Conservation (phyloP, 768 basidiomycete genomes). For the Leccinum subgranulosum region DNA sequence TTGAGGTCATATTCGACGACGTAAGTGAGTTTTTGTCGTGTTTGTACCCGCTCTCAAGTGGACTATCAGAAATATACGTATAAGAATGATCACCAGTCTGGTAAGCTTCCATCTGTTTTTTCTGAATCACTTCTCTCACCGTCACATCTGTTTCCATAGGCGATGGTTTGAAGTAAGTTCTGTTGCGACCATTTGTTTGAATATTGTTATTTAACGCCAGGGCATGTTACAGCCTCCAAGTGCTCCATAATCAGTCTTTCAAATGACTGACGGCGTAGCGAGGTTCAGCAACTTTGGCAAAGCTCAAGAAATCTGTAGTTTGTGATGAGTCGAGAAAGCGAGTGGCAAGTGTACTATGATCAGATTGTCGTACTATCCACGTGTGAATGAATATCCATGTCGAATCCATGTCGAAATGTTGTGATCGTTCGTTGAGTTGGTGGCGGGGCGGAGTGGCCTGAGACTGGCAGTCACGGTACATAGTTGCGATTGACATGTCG, state of each 20-base stretch:
- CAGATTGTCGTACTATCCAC: background rate
- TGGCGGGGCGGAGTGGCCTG: too few species aligned
- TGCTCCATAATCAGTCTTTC: background rate
- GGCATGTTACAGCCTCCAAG: background rate
- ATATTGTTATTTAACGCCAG: background rate
- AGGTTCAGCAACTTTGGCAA: background rate
- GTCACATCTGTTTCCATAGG: too few species aligned
- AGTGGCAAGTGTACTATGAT: background rate
- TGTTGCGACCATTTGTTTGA: background rate
- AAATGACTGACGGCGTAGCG: background rate
- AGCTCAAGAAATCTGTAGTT: background rate
- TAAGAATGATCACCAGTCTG: background rate
- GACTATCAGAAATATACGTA: background rate
- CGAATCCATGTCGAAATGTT: background rate
- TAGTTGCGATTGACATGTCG: too few species aligned
- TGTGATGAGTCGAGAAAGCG: background rate
- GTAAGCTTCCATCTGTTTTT: background rate
- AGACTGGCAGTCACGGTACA: too few species aligned
- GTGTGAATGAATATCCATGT: background rate
- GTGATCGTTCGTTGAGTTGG: too few species aligned
- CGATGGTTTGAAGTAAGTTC: background rate
- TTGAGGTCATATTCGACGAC: background rate
- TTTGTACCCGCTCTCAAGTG: background rate
- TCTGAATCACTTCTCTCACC: background rate
- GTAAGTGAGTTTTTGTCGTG: background rate